Percentiles rank a stretch among this genome's conserved stretches.
Evolutionary conservation across 257 asterid species (phyloP).

Genomic region (Penstemon eatonii): DNA sequence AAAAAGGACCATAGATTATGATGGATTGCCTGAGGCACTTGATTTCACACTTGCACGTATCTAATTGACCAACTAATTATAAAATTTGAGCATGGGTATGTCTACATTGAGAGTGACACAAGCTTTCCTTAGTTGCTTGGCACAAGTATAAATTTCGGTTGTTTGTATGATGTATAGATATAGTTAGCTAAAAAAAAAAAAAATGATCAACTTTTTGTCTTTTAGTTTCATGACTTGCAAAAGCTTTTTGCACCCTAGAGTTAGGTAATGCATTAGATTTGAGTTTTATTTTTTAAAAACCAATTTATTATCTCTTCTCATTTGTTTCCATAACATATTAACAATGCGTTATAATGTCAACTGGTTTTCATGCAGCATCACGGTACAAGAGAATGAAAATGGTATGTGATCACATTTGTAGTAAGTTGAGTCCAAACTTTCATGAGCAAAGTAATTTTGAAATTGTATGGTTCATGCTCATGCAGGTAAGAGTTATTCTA

Average conservation of each 20-base stretch:
- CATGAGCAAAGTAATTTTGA: background rate
- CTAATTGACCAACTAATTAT: slow-evolving; percentile 10
- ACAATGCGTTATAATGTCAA: background rate
- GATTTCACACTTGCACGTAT: slow-evolving; percentile 28
- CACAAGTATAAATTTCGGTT: slow-evolving; percentile 23
- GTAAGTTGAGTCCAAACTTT: background rate
- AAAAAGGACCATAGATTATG: slow-evolving; percentile 13
- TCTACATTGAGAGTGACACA: slow-evolving; percentile 30
- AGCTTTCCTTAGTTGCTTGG: slow-evolving; percentile 9
- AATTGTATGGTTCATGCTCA: background rate
- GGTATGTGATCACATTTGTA: slow-evolving; percentile 31
- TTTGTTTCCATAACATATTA: background rate
- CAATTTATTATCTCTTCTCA: background rate
- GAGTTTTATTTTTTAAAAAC: background rate
- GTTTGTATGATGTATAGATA: slow-evolving; percentile 21
- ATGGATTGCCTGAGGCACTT: slow-evolving; percentile 24
- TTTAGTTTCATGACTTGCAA: slow-evolving; percentile 39
- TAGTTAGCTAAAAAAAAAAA: slow-evolving; percentile 3
- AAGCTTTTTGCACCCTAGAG: slow-evolving; percentile 41
- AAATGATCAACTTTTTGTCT: slow-evolving; percentile 36
- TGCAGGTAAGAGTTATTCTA: slow-evolving; percentile 50
- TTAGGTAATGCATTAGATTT: slow-evolving; percentile 39
- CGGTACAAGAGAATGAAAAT: slow-evolving; percentile 32
- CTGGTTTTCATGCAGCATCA: slow-evolving; percentile 43
- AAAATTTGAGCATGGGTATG: slow-evolving; percentile 28